Base-by-base conservation (phyloP, 768 basidiomycete species). In the Lepiota venenata region DNA sequence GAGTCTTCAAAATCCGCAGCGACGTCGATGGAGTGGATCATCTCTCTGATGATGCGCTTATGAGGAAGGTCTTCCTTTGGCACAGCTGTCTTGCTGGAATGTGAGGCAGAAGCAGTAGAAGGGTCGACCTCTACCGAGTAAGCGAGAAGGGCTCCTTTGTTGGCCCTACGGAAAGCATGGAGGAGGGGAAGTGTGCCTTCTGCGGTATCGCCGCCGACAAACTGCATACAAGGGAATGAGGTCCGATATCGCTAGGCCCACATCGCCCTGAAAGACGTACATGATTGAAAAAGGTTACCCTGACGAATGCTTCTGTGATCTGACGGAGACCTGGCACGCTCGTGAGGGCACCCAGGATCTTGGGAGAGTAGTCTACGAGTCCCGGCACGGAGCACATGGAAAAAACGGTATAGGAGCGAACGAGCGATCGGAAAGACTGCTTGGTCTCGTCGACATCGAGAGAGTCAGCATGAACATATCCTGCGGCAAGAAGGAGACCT, bases 151-250 rank as follows among this genome's bases (percentile, higher is more conserved):
- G 80, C 75, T 2, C 91, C 94, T 57, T 85, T 88, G 61, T 89
- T 87, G 56, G 79, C 78, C 9, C 68, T 67, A 15, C 93, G 81
- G 21, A 95, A 74, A 11, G 69, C 63, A 38, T 75, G 71, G 38
- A 97, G 78, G 0, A 89, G 65, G 1, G 90, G 85, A 4, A 89
- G 59, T 6, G 86, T 80, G 15, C 79, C 84, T 36, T 80, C 76
- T 0, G 86, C 88, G 0, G 87, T 87, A 56, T 95, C 93, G 2
- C 90, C 93, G 0, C 93, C 93, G 1, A 95, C 93, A 60, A 96
- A 98, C 86, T 93, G 49, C 12, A 44, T 18, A 11, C 11, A 16
- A n/a, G 25, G 38, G 25, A 7, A 37, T 37, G 52, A 55, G 47
- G 56, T 32, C 38, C 51, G 52, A 35, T 12, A 37, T 25, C 12